A percentile compares a stretch with the other conserved stretches of the same genome.
Evolutionary conservation across 2,329 filamentous ascomycete species (phyloP).

Genomic region (Scedosporium aurantiacum): DNA sequence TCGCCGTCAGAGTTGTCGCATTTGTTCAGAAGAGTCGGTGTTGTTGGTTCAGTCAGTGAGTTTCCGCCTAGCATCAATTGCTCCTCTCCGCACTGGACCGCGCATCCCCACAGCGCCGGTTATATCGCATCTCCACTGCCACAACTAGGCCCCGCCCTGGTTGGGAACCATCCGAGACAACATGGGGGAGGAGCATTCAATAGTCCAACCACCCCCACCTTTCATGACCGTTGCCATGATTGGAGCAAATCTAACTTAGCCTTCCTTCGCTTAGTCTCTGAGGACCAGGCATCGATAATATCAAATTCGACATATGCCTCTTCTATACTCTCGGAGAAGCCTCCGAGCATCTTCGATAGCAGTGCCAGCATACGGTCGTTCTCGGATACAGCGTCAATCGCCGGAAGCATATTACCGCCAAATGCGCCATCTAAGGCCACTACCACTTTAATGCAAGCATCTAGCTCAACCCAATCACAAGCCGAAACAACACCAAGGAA

Average conservation of each 20-base stretch:
- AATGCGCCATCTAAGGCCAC: conserved; percentile 25
- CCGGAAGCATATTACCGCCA: conserved; percentile 28
- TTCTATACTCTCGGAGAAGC: conserved; percentile 23
- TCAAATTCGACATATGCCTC: conserved; percentile 22
- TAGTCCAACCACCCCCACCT: not conserved
- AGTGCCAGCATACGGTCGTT: conserved; percentile 23
- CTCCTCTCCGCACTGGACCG: not conserved
- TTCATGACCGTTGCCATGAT: not conserved
- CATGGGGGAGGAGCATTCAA: not conserved
- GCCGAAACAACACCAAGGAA: conserved; percentile 14
- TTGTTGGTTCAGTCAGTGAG: conserved; percentile 19
- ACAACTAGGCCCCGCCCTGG: too few relatives aligned
- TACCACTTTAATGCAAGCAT: not conserved
- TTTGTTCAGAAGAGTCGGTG: conserved; percentile 13
- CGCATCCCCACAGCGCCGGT: not conserved
- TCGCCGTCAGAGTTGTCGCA: conserved; percentile 11
- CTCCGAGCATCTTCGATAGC: conserved; percentile 25
- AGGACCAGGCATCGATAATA: conserved; percentile 23
- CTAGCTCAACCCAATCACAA: conserved; percentile 9
- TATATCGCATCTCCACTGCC: not conserved
- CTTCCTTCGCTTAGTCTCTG: conserved; percentile 12
- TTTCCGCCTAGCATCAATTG: not conserved
- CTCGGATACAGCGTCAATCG: conserved; percentile 27
- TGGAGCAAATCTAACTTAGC: not conserved
- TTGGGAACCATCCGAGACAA: too few relatives aligned